Evolutionary conservation across 306 rosid species (phyloP), one percentile per base, ranked within the genome.

Genomic region (Gastrolobium bilobum): DNA sequence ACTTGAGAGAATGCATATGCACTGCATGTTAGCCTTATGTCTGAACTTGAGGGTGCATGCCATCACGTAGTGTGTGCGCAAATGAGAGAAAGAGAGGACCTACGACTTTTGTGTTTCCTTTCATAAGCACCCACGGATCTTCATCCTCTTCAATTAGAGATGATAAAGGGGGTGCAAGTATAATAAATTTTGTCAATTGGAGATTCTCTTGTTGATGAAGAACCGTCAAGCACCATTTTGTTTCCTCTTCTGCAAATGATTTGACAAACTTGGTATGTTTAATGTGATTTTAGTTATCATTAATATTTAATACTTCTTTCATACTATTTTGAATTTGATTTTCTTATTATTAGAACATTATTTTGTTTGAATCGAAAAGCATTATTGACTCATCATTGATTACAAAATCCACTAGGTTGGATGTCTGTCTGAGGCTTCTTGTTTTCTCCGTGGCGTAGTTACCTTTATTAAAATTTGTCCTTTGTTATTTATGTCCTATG

Each of bases 381-480:
- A 34, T 29, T 3, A 42, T 2, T 14, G 11, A 30, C 61, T 54
- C 14, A 43, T 43, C 57, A 13, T 30, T 54, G 44, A 43, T 43
- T 30, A n/a, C 44, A 76, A 65, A 70, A 64, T 71, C 65, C 56
- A 10, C 52, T 7, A 39, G 7, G 68, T 50, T 3, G 14, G 58
- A 34, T 53, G 13, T 54, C 35, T 56, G 57, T 38, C 42, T 43
- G 10, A 43, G 47, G 76, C 43, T 40, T 29, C 5, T 38, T 4
- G 51, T 63, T 35, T 6, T 7, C 38, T 6, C 61, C 11, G 50
- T 51, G 11, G 63, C n/a, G n/a, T n/a, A n/a, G n/a, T n/a, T n/a
- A n/a, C n/a, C n/a, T n/a, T n/a, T n/a, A n/a, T n/a, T n/a, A n/a
- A n/a, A n/a, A n/a, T n/a, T n/a, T n/a, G n/a, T n/a, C n/a, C 30